Base-by-base conservation (phyloP, 345 rosid genomes). In the Heritiera littoralis region DNA sequence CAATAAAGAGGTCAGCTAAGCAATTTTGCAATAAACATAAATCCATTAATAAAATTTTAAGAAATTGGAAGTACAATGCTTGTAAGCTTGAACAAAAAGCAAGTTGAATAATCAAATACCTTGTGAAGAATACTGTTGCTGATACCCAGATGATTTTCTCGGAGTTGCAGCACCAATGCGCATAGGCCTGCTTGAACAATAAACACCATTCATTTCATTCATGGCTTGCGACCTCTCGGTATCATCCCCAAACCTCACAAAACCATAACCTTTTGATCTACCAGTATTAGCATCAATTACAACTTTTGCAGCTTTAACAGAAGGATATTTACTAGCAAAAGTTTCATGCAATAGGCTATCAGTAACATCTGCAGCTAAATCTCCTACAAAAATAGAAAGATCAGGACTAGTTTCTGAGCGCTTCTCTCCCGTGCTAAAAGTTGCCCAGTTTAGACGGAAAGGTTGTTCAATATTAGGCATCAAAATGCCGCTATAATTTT, bases 391-490 rank as follows among this genome's bases (percentile, higher is more conserved):
- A 49, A 95, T 95, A 59, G 98, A 95, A 85, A 91, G 91, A 81
- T 93, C 97, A 61, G 98, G 91, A 71, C 91, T 92, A 74, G 85
- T 95, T 76, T 95, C 98, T 51, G 92, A 84, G 70, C 93, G 89
- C 90, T 93, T 93, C 80, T 95, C 98, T 30, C 92, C 92, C 3
- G 87, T 84, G 84, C 94, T 91, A 84, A 95, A 95, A 80, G 97
- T 89, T 58, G 98, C 98, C 98, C 99, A 96, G 83, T 96, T 94
- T 67, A 96, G 88, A 83, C 97, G 98, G 81, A 91, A 96, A n/a
- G 93, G 94, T 81, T 90, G 98, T 2, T 96, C 98, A 0, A 91
- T 84, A 60, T 89, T 91, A 77, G 88, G 93, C 99, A 96, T 96
- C 85, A 85, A 59, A 69, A 85, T 82, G 78, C 88, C 87, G 48